Evolutionary conservation across 768 basidiomycete species (phyloP).

Genomic region (Xerocomus brunneocitrinus): DNA sequence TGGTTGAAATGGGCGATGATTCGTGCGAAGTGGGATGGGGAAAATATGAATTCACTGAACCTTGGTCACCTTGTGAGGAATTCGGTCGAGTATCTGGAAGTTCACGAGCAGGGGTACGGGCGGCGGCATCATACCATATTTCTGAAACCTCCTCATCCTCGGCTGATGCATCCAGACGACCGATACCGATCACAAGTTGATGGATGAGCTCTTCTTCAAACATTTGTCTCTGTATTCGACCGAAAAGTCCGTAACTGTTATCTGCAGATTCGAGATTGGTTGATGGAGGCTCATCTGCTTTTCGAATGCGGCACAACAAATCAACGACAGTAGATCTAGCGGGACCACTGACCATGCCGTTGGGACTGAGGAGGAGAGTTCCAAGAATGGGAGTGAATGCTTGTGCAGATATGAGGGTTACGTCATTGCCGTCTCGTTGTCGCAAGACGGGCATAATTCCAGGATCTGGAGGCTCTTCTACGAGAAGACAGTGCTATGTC

Average conservation of each 20-base stretch:
- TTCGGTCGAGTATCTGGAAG: slow-evolving; percentile 17
- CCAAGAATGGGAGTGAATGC: slow-evolving; percentile 91
- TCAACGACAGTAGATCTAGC: slow-evolving; percentile 76
- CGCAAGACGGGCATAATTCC: slow-evolving; percentile 8
- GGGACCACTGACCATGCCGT: slow-evolving; percentile 64
- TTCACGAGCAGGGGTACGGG: slow-evolving; percentile 30
- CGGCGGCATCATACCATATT: slow-evolving; percentile 30
- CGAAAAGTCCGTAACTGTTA: slow-evolving; percentile 44
- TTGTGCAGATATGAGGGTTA: slow-evolving; percentile 63
- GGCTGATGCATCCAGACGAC: slow-evolving; percentile 50
- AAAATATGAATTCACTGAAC: slow-evolving; percentile 49
- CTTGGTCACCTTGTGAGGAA: slow-evolving; percentile 5
- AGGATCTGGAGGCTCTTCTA: slow-evolving; percentile 38
- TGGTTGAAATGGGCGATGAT: slow-evolving; percentile 18
- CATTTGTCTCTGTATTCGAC: slow-evolving; percentile 50
- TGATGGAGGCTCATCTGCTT: slow-evolving; percentile 43
- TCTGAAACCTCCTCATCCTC: slow-evolving; percentile 35
- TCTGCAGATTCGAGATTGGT: slow-evolving; percentile 33
- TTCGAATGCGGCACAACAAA: slow-evolving; percentile 65
- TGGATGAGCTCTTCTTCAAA: slow-evolving; percentile 80
- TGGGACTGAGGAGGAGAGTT: slow-evolving; percentile 79
- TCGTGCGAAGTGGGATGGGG: slow-evolving; percentile 36
- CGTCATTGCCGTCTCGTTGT: slow-evolving; percentile 15
- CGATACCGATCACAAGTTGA: slow-evolving; percentile 88
- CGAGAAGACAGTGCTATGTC: slow-evolving; percentile 61